Conservation (phyloP, 2,329 filamentous ascomycete genomes). For the Colletotrichum melonis region DNA sequence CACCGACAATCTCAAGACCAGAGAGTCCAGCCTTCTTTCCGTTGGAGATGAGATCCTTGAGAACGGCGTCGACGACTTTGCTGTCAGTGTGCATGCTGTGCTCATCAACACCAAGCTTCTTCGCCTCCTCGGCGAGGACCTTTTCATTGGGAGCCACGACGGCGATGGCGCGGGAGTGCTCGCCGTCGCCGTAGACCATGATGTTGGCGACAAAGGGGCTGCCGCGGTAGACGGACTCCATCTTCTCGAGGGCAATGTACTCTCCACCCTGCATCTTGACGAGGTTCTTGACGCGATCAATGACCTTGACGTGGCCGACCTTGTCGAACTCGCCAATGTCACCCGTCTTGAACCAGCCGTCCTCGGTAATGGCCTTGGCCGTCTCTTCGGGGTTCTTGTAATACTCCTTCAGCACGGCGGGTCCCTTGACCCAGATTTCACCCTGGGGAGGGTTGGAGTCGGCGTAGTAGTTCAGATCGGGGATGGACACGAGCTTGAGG, state of each 20-base stretch:
- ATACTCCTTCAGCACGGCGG: slow-evolving; percentile 80
- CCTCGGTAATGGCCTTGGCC: slow-evolving; percentile 77
- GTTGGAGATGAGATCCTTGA: slow-evolving; percentile 75
- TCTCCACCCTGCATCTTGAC: slow-evolving; percentile 96
- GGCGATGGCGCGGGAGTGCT: slow-evolving; percentile 82
- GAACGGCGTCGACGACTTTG: slow-evolving; percentile 70
- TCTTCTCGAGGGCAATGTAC: slow-evolving; percentile 96
- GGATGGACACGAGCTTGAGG: slow-evolving; percentile 90
- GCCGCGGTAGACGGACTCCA: slow-evolving; percentile 91
- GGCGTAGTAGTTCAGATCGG: slow-evolving; percentile 86
- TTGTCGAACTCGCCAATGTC: slow-evolving; percentile 92
- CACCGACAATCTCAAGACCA: slow-evolving; percentile 79
- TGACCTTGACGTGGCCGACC: slow-evolving; percentile 84
- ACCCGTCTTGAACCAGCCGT: slow-evolving; percentile 97
- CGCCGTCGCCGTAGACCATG: slow-evolving; percentile 84
- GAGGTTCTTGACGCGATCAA: slow-evolving; percentile 98
- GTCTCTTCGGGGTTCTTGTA: slow-evolving; percentile 90
- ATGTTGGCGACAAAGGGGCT: slow-evolving; percentile 84
- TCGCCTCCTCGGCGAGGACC: slow-evolving; percentile 69
- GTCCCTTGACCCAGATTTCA: slow-evolving; percentile 90
- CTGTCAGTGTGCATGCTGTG: slow-evolving; percentile 74
- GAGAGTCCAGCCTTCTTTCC: slow-evolving; percentile 75
- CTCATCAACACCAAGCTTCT: slow-evolving; percentile 71
- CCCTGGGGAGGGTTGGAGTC: slow-evolving; percentile 84
- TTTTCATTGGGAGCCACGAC: slow-evolving; percentile 79